phyloP scores from a whole-genome alignment of 1,284 basidiomycete genomes.

The Austroboletus niveus region DNA sequence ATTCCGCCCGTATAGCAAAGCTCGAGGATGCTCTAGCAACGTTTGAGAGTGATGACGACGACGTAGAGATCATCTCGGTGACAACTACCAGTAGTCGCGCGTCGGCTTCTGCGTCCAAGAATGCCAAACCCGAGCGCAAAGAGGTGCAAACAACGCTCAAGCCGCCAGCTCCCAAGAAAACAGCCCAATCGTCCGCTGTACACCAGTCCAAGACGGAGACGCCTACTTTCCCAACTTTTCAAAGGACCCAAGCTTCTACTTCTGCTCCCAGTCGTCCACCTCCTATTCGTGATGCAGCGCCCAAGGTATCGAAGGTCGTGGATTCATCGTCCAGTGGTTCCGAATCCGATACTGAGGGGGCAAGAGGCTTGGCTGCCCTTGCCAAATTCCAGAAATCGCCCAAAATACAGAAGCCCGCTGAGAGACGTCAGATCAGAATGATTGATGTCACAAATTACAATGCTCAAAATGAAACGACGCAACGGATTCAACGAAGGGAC shows the following conservation, averaged over 20 bases:
- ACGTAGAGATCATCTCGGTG: conserved; percentile 40
- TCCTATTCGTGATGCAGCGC: conserved; percentile 28
- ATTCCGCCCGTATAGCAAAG: conserved; percentile 51
- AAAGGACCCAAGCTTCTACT: conserved; percentile 21
- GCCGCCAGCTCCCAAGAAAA: conserved; percentile 12
- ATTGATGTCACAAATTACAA: conserved; percentile 52
- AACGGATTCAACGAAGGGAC: conserved; percentile 53
- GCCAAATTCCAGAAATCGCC: conserved; percentile 62
- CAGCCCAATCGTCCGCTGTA: conserved; percentile 30
- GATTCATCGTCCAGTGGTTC: conserved; percentile 45
- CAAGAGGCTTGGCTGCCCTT: conserved; percentile 57
- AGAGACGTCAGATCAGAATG: conserved; percentile 70
- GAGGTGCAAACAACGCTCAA: conserved; percentile 24
- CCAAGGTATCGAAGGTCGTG: conserved; percentile 10
- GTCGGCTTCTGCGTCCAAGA: conserved; percentile 9
- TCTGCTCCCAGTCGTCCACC: conserved; percentile 16
- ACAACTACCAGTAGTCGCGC: conserved; percentile 15
- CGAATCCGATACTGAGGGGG: conserved; percentile 52
- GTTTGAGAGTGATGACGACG: conserved; percentile 56
- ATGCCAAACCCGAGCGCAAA: conserved; percentile 20
- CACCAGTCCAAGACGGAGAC: conserved; percentile 35
- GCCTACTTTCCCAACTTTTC: conserved; percentile 37
- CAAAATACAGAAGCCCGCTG: conserved; percentile 51
- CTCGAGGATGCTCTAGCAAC: conserved; percentile 57
- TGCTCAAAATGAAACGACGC: conserved; percentile 42